These are phyloP conservation scores for Suillus ampliporus DNA, from an alignment of 768 basidiomycete genomes.

Conservation along the genomic window DNA sequence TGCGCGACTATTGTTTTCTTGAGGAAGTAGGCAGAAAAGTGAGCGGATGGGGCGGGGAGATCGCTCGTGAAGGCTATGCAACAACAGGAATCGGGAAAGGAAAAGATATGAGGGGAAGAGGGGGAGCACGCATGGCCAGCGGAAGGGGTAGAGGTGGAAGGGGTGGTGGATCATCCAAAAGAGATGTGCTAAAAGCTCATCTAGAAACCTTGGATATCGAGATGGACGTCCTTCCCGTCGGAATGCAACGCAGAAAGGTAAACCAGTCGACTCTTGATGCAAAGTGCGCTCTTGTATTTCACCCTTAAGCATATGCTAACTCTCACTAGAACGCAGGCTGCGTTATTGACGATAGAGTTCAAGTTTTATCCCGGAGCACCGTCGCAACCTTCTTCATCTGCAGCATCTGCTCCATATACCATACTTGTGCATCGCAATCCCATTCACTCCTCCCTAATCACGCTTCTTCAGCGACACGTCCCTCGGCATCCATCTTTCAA, in stretches of 20 bases:
- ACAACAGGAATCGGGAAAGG: conserved; percentile 32
- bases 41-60: conserved; percentile 74
- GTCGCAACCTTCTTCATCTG: conserved; percentile 44
- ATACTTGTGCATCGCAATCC: conserved; percentile 71
- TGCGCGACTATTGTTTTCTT: conserved; percentile 87
- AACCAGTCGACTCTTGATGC: conserved; percentile 88
- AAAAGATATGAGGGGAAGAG: conserved; percentile 24
- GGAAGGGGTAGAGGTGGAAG: conserved; percentile 38
- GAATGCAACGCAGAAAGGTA: conserved; percentile 78
- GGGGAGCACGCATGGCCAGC: conserved; percentile 27
- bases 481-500: conserved; percentile 23
- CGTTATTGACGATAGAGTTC: conserved; percentile 76
- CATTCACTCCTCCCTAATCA: conserved; percentile 52
- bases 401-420: conserved; percentile 47
- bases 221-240: conserved; percentile 76
- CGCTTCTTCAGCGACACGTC: conserved; percentile 53
- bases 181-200: conserved; percentile 70
- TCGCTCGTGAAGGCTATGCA: conserved; percentile 64
- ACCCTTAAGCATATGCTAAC: conserved; percentile 21
- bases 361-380: conserved; percentile 63
- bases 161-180: conserved; percentile 50
- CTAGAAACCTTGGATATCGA: conserved; percentile 72
- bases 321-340: conserved; percentile 62
- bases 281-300: conserved; percentile 57
- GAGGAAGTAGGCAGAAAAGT: conserved; percentile 83